These are phyloP conservation scores for Aspergillus sclerotialis DNA, from an alignment of 2,329 filamentous ascomycete species.

Conservation along the genomic window DNA sequence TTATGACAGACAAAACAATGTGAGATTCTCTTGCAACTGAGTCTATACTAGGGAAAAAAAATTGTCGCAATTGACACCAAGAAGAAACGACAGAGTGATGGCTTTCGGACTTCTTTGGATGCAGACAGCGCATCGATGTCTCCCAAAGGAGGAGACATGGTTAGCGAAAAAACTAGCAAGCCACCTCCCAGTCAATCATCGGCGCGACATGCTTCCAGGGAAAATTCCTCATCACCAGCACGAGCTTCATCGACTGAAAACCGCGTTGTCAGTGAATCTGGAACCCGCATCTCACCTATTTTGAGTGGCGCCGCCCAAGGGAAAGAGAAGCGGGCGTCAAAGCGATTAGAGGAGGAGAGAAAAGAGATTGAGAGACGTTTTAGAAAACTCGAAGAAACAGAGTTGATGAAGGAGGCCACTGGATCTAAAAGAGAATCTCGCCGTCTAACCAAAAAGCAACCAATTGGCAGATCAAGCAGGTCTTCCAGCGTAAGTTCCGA, in stretches of 20 bases:
- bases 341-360: slow-evolving; percentile 25
- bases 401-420: slow-evolving; percentile 8
- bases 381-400: slow-evolving; percentile 18
- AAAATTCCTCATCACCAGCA: slow-evolving; percentile 4
- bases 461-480: slow-evolving; percentile 20
- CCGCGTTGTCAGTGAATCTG: slow-evolving; percentile 5
- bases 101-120: too few relatives aligned
- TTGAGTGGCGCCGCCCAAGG: slow-evolving; percentile 13
- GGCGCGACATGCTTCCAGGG: slow-evolving; percentile 1
- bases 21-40: slow-evolving; percentile 1
- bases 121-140: too few relatives aligned
- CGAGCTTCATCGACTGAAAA: slow-evolving; percentile 5
- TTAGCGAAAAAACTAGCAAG: background rate
- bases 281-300: slow-evolving; percentile 12
- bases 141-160: background rate
- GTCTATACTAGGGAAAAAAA: background rate
- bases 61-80: too few relatives aligned
- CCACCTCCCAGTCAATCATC: background rate
- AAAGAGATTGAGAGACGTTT: slow-evolving; percentile 18
- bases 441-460: slow-evolving; percentile 30
- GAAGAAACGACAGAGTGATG: too few relatives aligned
- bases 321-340: slow-evolving; percentile 24
- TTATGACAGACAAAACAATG: slow-evolving; percentile 9
- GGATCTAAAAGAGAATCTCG: slow-evolving; percentile 17
- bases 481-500: slow-evolving; percentile 24